Base-by-base conservation (phyloP, 805 yeast species). In the Ogataea philodendri region DNA sequence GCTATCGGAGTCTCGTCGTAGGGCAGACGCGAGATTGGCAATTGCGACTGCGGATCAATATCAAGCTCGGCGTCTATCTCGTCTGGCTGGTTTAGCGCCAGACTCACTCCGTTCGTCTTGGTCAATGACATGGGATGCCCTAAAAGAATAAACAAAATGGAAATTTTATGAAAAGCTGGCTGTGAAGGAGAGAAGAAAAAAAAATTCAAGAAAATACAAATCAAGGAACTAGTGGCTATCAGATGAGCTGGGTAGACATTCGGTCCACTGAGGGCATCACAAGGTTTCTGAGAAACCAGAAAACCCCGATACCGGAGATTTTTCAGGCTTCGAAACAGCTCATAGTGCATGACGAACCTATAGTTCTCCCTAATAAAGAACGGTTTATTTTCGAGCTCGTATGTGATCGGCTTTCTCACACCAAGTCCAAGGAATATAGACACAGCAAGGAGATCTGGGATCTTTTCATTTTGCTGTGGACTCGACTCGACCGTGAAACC, bases 351-450 rank as follows among this genome's bases (percentile, higher is more conserved):
- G 16, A 36, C 4, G 30, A 54, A 13, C 36, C 54, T 1, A 63
- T 75, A 2, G 68, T 64, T 36, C 66, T 83, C 9, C 89, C 88
- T 7, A 72, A 78, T 38, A 62, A 62, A 35, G 68, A 69, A 15
- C 51, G 58, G 1, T 83, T 83, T 44, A 59, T 81, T 3, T 63
- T 81, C 32, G 84, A 78, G 30, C 61, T 83, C 21, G 42, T 82
- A 1, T 66, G 75, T 33, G 86, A 81, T 50, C 63, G 88, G 36
- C 55, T 82, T 49, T 70, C 72, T 38, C 84, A 78, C 37, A 41
- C 45, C 7, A 67, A 66, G 29, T 54, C 57, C n/a, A 42, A 55
- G 2, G 42, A 51, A 5, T 78, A 77, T 64, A 76, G 69, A 46
- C 52, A 38, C n/a, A 57, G 62, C 35, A 37, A 51, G 1, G 49